Base-by-base conservation (phyloP, 768 basidiomycete genomes). In the Tricholoma bakamatsutake region DNA sequence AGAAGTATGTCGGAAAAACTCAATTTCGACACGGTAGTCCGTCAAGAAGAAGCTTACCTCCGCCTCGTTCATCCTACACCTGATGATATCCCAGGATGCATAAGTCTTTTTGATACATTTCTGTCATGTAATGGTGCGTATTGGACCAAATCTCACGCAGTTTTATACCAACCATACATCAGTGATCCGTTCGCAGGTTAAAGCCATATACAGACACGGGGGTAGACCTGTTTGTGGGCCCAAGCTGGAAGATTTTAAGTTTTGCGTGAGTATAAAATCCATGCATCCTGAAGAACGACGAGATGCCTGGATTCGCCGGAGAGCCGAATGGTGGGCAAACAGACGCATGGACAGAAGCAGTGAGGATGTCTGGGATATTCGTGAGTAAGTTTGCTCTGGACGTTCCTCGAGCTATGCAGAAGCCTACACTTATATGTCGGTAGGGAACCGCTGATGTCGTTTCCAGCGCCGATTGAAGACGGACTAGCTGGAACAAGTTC, bases 321-420 rank as follows among this genome's bases (percentile, higher is more conserved):
- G 90, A 53, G 96, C 96, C 2, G 92, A 95, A 67, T 95, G 94
- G 93, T 97, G 94, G 96, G 93, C 95, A 4, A 73, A 77, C 33
- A 74, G 89, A 52, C 75, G 96, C 52, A 66, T 90, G 8, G 78
- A 71, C 17, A 84, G 83, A 68, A 94, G 92, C 71, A 95, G 93
- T 62, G 96, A 98, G 72, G 93, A 95, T 67, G 84, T 99, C 2
- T 99, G 96, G 96, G 86, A 91, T 56, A 76, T 90, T 27, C 75
- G 95, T 70, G 81, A 75, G 95, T 96, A 68, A 65, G 87, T 77
- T 17, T 2, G 28, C 0, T 48, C 21, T 28, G 17, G 10, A 3
- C 37, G 21, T 30, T 34, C 10, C 17, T 15, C 30, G 21, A 24
- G 21, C 21, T 24, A 31, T 43, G 7, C 15, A 42, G 31, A 27